phyloP scores from a whole-genome alignment of 257 asterid species.

The Ligustrum vulgare region DNA sequence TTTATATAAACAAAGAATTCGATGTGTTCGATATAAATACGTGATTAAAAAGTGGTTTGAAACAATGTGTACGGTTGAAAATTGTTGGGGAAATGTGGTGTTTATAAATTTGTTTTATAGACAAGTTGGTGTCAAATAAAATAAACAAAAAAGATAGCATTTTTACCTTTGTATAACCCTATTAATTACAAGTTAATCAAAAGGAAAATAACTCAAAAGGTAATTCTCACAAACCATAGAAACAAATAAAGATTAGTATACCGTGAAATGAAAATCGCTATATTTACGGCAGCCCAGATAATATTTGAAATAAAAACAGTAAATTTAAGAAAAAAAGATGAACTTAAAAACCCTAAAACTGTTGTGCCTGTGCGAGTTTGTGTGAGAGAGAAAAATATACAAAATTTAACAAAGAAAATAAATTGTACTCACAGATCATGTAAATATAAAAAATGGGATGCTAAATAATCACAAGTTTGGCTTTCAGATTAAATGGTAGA shows the following conservation, averaged over 20 bases:
- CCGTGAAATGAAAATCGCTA: constrained; percentile 14
- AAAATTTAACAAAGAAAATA: constrained; percentile 22
- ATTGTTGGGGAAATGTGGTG: no score
- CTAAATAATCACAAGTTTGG: constrained; percentile 5
- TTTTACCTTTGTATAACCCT: constrained; percentile 6
- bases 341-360: constrained; percentile 18
- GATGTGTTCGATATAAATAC: no score
- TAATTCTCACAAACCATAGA: constrained; percentile 16
- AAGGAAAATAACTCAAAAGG: constrained; percentile 14
- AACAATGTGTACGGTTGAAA: no score
- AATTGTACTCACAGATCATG: constrained; percentile 45
- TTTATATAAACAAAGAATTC: no score
- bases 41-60: no score
- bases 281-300: constrained; percentile 25
- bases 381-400: constrained; percentile 5
- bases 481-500: constrained; percentile 13
- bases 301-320: constrained; percentile 13
- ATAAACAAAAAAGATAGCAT: constrained; percentile 9
- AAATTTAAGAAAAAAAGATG: constrained; percentile 16
- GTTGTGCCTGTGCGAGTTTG: neutral
- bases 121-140: neutral
- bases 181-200: constrained; percentile 17
- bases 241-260: neutral
- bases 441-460: constrained; percentile 22
- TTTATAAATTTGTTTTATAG: no score